Conservation (phyloP, 345 rosid genomes). For the Sisymbrium altissimum region DNA sequence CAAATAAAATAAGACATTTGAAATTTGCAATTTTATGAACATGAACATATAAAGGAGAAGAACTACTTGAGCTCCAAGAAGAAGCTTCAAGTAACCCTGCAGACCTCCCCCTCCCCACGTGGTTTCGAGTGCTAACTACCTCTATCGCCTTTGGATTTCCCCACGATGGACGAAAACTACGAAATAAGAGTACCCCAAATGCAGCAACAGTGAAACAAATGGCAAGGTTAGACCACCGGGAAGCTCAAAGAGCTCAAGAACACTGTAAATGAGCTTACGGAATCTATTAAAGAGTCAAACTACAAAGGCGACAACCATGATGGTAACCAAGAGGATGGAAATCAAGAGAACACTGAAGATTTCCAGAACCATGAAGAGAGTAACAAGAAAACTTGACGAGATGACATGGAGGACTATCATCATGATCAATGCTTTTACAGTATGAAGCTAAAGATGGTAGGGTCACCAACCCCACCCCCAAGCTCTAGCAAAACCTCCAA, state of each 20-base stretch:
- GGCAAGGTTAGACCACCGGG: neutral
- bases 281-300: neutral
- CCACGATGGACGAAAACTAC: neutral
- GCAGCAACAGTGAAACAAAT: neutral
- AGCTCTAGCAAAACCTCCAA: neutral
- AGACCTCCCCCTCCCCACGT: neutral
- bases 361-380: neutral
- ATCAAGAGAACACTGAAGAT: neutral
- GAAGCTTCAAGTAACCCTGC: neutral
- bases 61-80: neutral
- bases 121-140: neutral
- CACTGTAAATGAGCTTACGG: neutral
- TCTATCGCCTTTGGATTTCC: neutral
- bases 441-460: neutral
- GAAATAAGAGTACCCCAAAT: neutral
- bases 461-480: neutral
- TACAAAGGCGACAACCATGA: neutral
- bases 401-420: neutral
- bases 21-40: neutral
- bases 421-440: neutral
- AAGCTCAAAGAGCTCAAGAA: neutral
- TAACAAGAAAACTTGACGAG: neutral
- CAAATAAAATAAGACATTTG: neutral
- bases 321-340: too few species aligned
- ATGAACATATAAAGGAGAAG: neutral